These are phyloP conservation scores for Panicum miliaceum DNA, from an alignment of 176 grass and related monocot species.

Conservation along the genomic window DNA sequence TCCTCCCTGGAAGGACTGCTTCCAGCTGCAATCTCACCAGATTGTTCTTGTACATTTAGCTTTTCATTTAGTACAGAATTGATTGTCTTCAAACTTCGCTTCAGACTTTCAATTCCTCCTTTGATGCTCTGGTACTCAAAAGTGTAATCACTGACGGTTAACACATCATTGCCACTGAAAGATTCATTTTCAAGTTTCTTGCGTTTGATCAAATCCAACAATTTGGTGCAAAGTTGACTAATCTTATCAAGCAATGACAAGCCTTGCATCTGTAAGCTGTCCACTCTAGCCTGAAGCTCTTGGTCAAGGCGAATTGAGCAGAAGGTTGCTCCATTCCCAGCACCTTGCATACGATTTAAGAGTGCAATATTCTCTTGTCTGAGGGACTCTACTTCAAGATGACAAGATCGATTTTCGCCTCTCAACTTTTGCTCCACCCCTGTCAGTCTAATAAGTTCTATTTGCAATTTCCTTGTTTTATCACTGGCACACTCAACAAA, in stretches of 20 bases:
- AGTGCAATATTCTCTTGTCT: conserved; percentile 82
- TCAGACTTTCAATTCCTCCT: conserved; percentile 66
- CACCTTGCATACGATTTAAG: conserved; percentile 65
- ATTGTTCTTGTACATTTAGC: conserved; percentile 45
- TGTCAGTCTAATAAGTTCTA: conserved; percentile 73
- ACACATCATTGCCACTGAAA: conserved; percentile 39
- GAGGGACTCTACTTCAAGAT: conserved; percentile 68
- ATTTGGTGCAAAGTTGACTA: conserved; percentile 56
- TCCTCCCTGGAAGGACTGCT: conserved; percentile 32
- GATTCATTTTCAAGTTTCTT: conserved; percentile 49
- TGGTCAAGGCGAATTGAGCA: conserved; percentile 61
- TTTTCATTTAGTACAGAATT: conserved; percentile 60
- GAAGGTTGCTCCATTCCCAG: conserved; percentile 47
- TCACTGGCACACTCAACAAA: conserved; percentile 34
- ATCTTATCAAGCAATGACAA: conserved; percentile 73
- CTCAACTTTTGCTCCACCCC: conserved; percentile 86
- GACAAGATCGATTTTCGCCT: conserved; percentile 65
- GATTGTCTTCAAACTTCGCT: conserved; percentile 62
- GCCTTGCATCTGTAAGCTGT: conserved; percentile 67
- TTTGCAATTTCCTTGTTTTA: conserved; percentile 52
- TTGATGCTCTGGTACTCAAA: conserved; percentile 69
- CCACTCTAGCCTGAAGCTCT: conserved; percentile 63
- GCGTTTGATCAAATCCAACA: conserved; percentile 60
- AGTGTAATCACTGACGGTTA: conserved; percentile 59
- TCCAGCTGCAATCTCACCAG: conserved; percentile 25